A percentile compares a stretch with the other conserved stretches of the same genome.
phyloP scores from a whole-genome alignment of 1,284 basidiomycete genomes.

The Inonotus obliquus region DNA sequence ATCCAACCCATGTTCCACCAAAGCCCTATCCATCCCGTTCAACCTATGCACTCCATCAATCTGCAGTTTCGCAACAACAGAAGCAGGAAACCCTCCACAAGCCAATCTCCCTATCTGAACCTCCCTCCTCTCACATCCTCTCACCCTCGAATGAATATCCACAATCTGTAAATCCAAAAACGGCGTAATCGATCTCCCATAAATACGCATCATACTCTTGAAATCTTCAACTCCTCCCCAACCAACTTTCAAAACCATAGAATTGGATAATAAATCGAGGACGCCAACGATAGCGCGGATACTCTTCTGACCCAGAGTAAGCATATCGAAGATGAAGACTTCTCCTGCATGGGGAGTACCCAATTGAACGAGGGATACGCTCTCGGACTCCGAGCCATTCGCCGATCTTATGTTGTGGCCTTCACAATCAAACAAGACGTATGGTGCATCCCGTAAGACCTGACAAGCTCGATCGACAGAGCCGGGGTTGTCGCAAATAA shows the following conservation, averaged over 20 bases:
- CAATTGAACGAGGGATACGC: constrained; percentile 1
- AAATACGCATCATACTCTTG: neutral
- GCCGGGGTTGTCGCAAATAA: neutral
- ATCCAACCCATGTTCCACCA: neutral
- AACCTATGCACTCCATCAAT: constrained; percentile 4
- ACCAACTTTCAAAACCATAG: constrained; percentile 1
- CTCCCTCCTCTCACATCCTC: neutral
- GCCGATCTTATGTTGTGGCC: neutral
- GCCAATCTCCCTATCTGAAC: neutral
- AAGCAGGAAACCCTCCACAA: neutral
- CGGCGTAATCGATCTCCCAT: neutral
- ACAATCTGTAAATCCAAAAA: constrained; percentile 7
- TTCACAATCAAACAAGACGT: constrained; percentile 4
- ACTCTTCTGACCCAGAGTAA: neutral
- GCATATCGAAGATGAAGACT: constrained; percentile 9
- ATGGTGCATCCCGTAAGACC: neutral
- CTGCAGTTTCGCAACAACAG: neutral
- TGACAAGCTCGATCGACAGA: neutral
- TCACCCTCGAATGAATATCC: constrained; percentile 3
- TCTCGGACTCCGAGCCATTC: neutral
- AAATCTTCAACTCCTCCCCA: constrained; percentile 5
- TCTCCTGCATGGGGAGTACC: constrained; percentile 5
- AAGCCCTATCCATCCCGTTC: constrained; percentile 4
- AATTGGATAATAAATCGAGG: neutral
- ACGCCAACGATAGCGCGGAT: neutral